Conservation (phyloP, 1,139 yeast species). For the Geotrichum reessii region DNA sequence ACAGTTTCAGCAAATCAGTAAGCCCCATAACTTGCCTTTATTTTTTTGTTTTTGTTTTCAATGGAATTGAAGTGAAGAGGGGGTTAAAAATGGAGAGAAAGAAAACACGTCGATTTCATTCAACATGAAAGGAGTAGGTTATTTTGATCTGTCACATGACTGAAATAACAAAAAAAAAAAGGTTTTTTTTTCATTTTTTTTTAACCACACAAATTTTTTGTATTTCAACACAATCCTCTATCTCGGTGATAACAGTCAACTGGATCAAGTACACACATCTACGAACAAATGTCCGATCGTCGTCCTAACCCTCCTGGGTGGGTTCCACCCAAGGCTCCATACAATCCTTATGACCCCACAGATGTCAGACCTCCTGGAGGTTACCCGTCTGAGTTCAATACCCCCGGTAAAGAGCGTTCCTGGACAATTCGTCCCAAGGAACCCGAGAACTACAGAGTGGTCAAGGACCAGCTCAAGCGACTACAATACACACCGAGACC, state of each 20-base stretch:
- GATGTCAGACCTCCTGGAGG: conserved; percentile 78
- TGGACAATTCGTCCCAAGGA: conserved; percentile 62
- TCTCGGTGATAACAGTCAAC: neutral
- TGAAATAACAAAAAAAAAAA: neutral
- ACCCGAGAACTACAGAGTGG: conserved; percentile 63
- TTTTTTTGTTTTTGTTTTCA: neutral
- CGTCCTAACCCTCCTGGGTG: conserved; percentile 79
- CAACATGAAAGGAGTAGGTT: no score
- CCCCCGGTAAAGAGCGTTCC: conserved; percentile 36
- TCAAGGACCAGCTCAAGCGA: conserved; percentile 66
- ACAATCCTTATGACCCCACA: conserved; percentile 76
- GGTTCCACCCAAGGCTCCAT: conserved; percentile 77
- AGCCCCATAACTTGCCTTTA: neutral
- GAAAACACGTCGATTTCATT: neutral
- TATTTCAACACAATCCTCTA: neutral
- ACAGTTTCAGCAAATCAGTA: conserved; percentile 30
- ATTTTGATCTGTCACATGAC: neutral
- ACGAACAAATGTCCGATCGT: conserved; percentile 36
- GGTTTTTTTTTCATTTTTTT: no score
- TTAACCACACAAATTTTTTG: neutral
- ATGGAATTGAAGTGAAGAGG: neutral
- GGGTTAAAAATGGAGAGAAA: neutral
- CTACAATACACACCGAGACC: conserved; percentile 80
- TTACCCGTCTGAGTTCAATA: conserved; percentile 66
- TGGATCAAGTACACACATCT: neutral